Evolutionary conservation across 2,329 filamentous ascomycete genomes (phyloP).

Genomic region (Penicillium italicum): DNA sequence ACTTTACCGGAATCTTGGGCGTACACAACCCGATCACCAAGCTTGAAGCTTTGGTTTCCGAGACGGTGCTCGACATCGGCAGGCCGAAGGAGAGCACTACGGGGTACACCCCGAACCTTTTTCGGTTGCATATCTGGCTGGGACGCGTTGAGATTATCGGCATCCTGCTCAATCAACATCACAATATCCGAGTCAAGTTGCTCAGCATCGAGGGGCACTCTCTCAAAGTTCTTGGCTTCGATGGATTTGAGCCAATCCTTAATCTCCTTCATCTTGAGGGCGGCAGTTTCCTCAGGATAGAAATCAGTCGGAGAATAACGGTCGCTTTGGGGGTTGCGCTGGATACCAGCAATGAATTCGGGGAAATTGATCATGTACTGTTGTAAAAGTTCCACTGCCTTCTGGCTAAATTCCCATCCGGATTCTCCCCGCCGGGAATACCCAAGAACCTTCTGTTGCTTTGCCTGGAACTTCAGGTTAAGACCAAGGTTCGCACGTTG

Average conservation of each 20-base stretch:
- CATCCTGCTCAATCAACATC: conserved; percentile 70
- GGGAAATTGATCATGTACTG: conserved; percentile 94
- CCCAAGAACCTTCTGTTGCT: conserved; percentile 91
- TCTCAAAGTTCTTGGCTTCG: conserved; percentile 87
- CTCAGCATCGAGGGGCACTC: conserved; percentile 92
- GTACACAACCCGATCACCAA: conserved; percentile 91
- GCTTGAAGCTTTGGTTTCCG: conserved; percentile 72
- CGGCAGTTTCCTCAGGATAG: conserved; percentile 70
- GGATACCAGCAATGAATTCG: conserved; percentile 87
- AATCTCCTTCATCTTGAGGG: conserved; percentile 85
- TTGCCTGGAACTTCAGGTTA: conserved; percentile 94
- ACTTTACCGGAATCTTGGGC: conserved; percentile 91
- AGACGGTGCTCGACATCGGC: conserved; percentile 91
- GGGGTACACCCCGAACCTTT: conserved; percentile 75
- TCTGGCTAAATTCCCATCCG: conserved; percentile 93
- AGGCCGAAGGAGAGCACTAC: conserved; percentile 86
- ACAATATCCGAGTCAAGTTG: conserved; percentile 92
- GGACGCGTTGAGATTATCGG: conserved; percentile 59
- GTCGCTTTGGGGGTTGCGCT: conserved; percentile 78
- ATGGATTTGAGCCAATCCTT: conserved; percentile 87
- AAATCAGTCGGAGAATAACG: conserved; percentile 82
- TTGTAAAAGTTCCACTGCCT: conserved; percentile 74
- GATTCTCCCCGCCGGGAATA: conserved; percentile 82
- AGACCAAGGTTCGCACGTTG: conserved; percentile 84
- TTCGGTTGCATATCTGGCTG: conserved; percentile 58